Evolutionary conservation across 768 basidiomycete genomes (phyloP).

Genomic region (Suillus occidentalis): DNA sequence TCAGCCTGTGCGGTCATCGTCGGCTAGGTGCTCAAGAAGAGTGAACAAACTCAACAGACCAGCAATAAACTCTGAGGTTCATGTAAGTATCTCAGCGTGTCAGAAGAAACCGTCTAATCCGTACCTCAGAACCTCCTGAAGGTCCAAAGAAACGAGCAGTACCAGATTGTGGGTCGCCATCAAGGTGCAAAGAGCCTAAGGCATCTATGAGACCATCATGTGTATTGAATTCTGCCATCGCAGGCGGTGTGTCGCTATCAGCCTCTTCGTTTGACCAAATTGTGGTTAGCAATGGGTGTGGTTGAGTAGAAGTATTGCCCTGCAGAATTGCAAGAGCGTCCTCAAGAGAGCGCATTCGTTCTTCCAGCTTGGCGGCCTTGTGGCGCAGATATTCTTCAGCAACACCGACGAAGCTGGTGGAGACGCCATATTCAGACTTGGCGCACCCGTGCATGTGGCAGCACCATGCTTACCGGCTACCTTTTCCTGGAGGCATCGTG

Average conservation of each 20-base stretch:
- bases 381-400: conserved; percentile 53
- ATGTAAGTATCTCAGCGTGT: conserved; percentile 7
- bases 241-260: conserved; percentile 17
- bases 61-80: conserved; percentile 40
- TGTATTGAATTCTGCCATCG: conserved; percentile 10
- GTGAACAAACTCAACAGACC: conserved; percentile 28
- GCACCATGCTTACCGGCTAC: conserved; percentile 42
- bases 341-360: conserved; percentile 53
- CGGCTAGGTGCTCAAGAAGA: background rate
- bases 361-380: conserved; percentile 46
- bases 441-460: background rate
- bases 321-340: conserved; percentile 53
- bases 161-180: conserved; percentile 26
- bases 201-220: conserved; percentile 34
- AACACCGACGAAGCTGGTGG: conserved; percentile 48
- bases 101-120: conserved; percentile 11
- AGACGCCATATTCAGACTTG: background rate
- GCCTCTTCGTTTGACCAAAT: conserved; percentile 25
- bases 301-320: conserved; percentile 34
- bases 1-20: conserved; percentile 12
- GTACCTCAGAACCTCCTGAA: conserved; percentile 50
- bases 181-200: conserved; percentile 46
- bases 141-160: conserved; percentile 43
- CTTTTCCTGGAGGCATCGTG: conserved; percentile 55
- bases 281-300: conserved; percentile 43